Evolutionary conservation across 768 basidiomycete species (phyloP).

Genomic region (Myochromella boudieri): DNA sequence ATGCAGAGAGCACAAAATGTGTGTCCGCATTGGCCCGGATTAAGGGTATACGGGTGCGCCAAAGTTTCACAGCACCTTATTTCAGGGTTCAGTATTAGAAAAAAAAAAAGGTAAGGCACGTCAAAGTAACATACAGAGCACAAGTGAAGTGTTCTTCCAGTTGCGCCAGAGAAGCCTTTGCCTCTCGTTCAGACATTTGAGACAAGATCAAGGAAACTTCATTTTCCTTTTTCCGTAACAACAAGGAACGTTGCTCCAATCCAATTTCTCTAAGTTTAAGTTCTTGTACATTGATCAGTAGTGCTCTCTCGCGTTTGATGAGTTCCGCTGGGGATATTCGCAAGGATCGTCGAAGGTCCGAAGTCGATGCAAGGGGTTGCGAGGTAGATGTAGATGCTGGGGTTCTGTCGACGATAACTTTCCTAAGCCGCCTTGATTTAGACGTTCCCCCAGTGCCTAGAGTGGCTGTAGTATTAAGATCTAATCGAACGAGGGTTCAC

Average conservation of each 20-base stretch:
- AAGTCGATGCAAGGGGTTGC: slow-evolving; percentile 14
- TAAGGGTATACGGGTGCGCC: slow-evolving; percentile 59
- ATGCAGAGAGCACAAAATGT: slow-evolving; percentile 69
- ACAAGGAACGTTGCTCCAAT: slow-evolving; percentile 39
- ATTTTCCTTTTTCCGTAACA: slow-evolving; percentile 39
- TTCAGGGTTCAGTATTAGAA: not conserved
- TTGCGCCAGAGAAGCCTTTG: slow-evolving; percentile 42
- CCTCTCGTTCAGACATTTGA: slow-evolving; percentile 41
- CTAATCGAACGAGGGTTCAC: no score
- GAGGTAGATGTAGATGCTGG: no score
- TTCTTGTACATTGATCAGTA: slow-evolving; percentile 39
- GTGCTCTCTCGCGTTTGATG: slow-evolving; percentile 33
- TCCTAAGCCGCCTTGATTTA: slow-evolving; percentile 13
- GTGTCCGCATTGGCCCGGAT: slow-evolving; percentile 60
- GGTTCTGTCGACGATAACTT: no score
- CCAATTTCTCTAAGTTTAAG: slow-evolving; percentile 33
- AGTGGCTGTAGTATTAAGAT: slow-evolving; percentile 10
- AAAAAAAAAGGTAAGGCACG: not conserved
- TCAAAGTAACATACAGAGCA: slow-evolving; percentile 41
- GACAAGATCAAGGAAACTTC: slow-evolving; percentile 40
- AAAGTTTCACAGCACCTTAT: slow-evolving; percentile 65
- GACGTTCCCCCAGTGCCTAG: slow-evolving; percentile 4
- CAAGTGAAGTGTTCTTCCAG: slow-evolving; percentile 68
- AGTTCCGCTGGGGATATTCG: slow-evolving; percentile 41
- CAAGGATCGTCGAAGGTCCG: slow-evolving; percentile 35